phyloP scores from a whole-genome alignment of 2,329 filamentous ascomycete species.

The Aspergillus sclerotialis region DNA sequence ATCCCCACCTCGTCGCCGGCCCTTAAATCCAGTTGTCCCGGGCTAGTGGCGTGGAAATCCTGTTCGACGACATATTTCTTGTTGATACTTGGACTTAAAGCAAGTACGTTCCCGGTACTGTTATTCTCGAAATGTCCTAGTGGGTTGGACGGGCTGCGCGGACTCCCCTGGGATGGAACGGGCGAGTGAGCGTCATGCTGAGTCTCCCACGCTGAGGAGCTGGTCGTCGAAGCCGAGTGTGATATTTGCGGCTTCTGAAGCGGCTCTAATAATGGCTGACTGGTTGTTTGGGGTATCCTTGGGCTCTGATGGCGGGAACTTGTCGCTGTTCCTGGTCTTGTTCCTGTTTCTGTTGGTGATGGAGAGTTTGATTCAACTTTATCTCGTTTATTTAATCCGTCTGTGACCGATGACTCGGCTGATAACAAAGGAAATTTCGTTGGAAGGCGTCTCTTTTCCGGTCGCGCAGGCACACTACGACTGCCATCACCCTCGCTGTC shows the following conservation, averaged over 20 bases:
- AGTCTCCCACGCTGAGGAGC: not conserved
- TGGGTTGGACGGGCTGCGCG: not conserved
- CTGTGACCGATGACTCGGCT: not conserved
- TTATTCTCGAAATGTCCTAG: not conserved
- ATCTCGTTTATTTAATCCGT: not conserved
- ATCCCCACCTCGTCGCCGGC: not conserved
- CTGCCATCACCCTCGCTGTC: not conserved
- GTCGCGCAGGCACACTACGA: too few species aligned
- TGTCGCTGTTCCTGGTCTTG: not conserved
- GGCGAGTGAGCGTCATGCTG: not conserved
- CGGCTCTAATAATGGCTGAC: not conserved
- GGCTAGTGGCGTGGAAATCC: not conserved
- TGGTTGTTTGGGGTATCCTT: not conserved
- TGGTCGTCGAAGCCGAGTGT: not conserved
- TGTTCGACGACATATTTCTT: not conserved
- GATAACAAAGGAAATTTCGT: not conserved
- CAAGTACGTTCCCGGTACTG: not conserved
- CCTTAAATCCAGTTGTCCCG: not conserved
- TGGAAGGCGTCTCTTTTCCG: not conserved
- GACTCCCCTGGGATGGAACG: not conserved
- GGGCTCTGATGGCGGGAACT: not conserved
- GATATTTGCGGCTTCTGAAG: not conserved
- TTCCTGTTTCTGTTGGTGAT: not conserved
- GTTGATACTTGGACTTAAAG: not conserved
- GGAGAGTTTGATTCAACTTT: not conserved